Percentiles rank a stretch among this genome's conserved stretches.
These are phyloP conservation scores for Corchorus olitorius DNA, from an alignment of 345 rosid species.

Conservation along the genomic window DNA sequence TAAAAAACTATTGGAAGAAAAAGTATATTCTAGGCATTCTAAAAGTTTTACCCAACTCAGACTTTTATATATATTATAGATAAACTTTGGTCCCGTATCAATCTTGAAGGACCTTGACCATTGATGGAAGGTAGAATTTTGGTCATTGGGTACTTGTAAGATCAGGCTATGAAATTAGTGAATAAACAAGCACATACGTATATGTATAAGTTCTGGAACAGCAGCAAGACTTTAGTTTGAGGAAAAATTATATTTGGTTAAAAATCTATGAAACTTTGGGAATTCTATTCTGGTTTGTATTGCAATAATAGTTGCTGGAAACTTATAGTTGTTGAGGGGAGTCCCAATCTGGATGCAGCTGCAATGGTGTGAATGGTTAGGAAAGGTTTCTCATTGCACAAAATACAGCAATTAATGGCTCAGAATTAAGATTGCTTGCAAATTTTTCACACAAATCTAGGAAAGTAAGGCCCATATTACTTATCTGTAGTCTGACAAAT, in stretches of 20 bases:
- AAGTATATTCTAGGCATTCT: too few relatives aligned
- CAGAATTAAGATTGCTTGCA: constrained; percentile 6
- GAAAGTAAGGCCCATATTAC: neutral
- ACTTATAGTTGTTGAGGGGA: neutral
- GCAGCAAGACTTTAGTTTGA: neutral
- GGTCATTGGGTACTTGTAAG: neutral
- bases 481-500: neutral
- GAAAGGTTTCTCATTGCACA: neutral
- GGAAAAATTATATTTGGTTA: neutral
- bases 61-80: too few relatives aligned
- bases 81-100: neutral
- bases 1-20: too few relatives aligned
- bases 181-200: neutral
- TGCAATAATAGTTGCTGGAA: constrained; percentile 3
- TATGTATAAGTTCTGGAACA: neutral
- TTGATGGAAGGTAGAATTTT: neutral
- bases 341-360: neutral
- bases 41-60: too few relatives aligned
- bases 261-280: neutral
- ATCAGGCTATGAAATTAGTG: neutral
- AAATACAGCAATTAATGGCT: neutral
- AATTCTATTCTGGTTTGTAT: neutral
- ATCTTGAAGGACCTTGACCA: neutral
- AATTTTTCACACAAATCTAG: neutral
- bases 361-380: neutral